phyloP scores from a whole-genome alignment of 805 yeast genomes.

The Candida qinlingensis region DNA sequence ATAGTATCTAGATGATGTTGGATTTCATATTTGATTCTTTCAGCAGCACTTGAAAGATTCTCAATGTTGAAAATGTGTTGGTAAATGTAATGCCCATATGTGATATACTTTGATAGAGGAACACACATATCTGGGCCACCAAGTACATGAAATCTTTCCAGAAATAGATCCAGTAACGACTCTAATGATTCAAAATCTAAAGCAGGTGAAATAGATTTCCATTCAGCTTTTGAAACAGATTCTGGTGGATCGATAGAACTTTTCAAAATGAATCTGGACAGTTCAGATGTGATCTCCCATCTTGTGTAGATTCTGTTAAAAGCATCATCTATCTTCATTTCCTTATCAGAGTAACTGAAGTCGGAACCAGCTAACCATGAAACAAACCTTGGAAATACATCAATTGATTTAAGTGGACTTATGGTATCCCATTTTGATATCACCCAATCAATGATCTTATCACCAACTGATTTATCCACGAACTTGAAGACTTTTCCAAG shows the following conservation, averaged over 20 bases:
- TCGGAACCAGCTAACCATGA: conserved; percentile 38
- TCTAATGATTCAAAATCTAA: not conserved
- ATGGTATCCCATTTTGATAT: conserved; percentile 35
- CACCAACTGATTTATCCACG: conserved; percentile 24
- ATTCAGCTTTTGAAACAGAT: not conserved
- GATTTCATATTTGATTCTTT: conserved; percentile 17
- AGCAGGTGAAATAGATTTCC: not conserved
- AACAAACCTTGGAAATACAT: conserved; percentile 30
- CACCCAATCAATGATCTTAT: conserved; percentile 47
- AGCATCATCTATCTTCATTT: not conserved
- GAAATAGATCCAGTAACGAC: conserved; percentile 6
- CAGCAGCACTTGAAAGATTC: conserved; percentile 11
- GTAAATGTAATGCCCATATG: conserved; percentile 11
- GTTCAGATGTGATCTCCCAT: conserved; percentile 2
- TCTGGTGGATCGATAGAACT: not conserved
- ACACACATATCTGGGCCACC: conserved; percentile 1
- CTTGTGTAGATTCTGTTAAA: conserved; percentile 10
- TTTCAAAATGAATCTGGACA: conserved; percentile 9
- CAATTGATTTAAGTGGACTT: conserved; percentile 5
- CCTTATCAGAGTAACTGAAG: not conserved
- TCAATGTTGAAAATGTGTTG: conserved; percentile 11
- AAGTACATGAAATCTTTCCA: not conserved
- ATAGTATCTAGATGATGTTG: conserved; percentile 11
- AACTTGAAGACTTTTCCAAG: conserved; percentile 32
- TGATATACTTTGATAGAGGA: conserved; percentile 4